phyloP scores from a whole-genome alignment of 495 filamentous ascomycete species.

The Penicillium verhagenii region DNA sequence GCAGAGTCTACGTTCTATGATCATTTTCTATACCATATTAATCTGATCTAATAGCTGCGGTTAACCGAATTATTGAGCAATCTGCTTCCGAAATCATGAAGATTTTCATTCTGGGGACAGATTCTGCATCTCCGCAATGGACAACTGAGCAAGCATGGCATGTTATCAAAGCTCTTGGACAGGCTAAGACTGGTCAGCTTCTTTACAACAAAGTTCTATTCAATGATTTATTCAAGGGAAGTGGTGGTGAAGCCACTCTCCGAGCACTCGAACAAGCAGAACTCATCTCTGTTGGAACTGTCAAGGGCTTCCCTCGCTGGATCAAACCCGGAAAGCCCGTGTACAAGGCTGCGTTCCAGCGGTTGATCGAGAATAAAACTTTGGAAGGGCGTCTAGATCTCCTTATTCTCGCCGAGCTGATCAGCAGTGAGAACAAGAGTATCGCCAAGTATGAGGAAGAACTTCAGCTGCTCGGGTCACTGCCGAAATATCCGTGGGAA shows the following conservation, averaged over 20 bases:
- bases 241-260: slow-evolving; percentile 65
- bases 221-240: slow-evolving; percentile 66
- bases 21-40: slow-evolving; percentile 5
- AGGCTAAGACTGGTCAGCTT: slow-evolving; percentile 50
- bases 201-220: slow-evolving; percentile 83
- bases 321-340: slow-evolving; percentile 86
- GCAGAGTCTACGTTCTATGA: slow-evolving; percentile 5
- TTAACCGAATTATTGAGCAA: slow-evolving; percentile 84
- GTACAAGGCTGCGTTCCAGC: slow-evolving; percentile 76
- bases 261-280: slow-evolving; percentile 83
- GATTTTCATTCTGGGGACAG: slow-evolving; percentile 72
- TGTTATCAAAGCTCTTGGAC: slow-evolving; percentile 71
- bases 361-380: slow-evolving; percentile 67
- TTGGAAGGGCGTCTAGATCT: slow-evolving; percentile 75
- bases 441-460: slow-evolving; percentile 83
- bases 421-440: slow-evolving; percentile 66
- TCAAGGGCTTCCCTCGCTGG: slow-evolving; percentile 69
- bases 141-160: slow-evolving; percentile 85
- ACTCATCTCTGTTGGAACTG: slow-evolving; percentile 74
- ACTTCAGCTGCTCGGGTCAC: slow-evolving; percentile 59
- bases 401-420: slow-evolving; percentile 61
- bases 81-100: slow-evolving; percentile 87
- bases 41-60: slow-evolving; percentile 56
- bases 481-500: slow-evolving; percentile 65
- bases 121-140: slow-evolving; percentile 57